Evolutionary conservation across 345 rosid genomes (phyloP), one percentile per base, ranked within the genome.

Genomic region (Zanthoxylum bungeanum): DNA sequence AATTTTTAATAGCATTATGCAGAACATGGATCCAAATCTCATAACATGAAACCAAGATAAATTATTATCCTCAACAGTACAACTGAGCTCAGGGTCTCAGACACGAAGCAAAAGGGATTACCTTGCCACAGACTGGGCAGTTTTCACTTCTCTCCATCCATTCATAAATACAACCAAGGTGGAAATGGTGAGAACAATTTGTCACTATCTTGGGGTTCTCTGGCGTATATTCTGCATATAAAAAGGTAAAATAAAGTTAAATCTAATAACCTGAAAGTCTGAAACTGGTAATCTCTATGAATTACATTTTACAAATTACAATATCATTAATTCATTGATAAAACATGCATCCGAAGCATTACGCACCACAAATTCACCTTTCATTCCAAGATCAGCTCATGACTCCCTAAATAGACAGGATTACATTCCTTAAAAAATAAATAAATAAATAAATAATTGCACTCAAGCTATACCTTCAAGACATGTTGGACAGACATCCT

Each of bases 71-170:
- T 49, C 60, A 52, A 61, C 21, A 61, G 9, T 44, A 69, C 21
- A 58, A 5, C 30, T 39, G 34, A 62, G 39, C 61, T 30, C 39
- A 56, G 17, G 37, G 12, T 30, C 17, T 4, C 67, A 33, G 16
- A 40, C 12, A 44, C 7, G 3, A 64, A 33, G 58, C 42, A 67
- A 74, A 56, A 53, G 3, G 39, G 71, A 64, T 71, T 84, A 95
- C 99, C 99, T 89, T 91, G 77, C 99, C 97, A 74, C 99, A 95
- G 73, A 95, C 96, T 25, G 99, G 98, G 78, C 99, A 95, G 81
- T 75, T 85, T 42, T 95, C 98, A 83, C 98, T 95, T 89, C 98
- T 92, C 85, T 95, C 99, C 98, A 88, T 95, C 99, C 99, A 95
- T 80, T 92, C 99, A 69, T 92, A 95, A 78, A 95, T 95, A 87